A percentile compares a stretch with the other conserved stretches of the same genome.
phyloP scores from a whole-genome alignment of 495 filamentous ascomycete species.

The Hapsidospora chrysogenum region DNA sequence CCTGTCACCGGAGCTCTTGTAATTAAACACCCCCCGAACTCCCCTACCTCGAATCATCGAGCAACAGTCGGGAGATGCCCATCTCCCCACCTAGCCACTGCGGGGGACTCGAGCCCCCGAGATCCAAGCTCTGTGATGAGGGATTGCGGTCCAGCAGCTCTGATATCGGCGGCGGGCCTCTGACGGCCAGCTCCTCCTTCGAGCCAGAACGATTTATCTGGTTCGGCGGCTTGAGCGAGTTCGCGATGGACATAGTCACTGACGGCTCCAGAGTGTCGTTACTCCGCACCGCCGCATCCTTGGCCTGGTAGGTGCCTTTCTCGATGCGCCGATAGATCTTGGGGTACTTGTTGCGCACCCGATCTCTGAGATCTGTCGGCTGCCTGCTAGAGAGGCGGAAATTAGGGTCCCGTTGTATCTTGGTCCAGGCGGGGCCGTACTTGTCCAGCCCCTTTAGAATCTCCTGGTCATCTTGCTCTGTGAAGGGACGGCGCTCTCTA shows the following conservation, averaged over 20 bases:
- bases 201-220: background rate
- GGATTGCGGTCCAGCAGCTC: no score
- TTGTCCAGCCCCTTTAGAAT: constrained; percentile 58
- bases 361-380: constrained; percentile 67
- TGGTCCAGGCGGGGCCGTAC: constrained; percentile 67
- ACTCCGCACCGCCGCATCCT: constrained; percentile 8
- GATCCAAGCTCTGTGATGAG: no score
- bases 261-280: constrained; percentile 21
- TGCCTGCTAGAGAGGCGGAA: constrained; percentile 49
- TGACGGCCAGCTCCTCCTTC: no score
- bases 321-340: constrained; percentile 35
- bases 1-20: no score
- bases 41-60: constrained; percentile 30
- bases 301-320: constrained; percentile 35
- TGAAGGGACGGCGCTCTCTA: constrained; percentile 45
- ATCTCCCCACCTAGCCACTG: constrained; percentile 15
- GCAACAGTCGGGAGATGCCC: constrained; percentile 30
- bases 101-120: constrained; percentile 4
- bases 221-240: background rate
- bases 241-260: constrained; percentile 5
- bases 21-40: no score
- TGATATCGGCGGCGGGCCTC: no score
- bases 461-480: constrained; percentile 57
- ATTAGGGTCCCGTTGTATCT: constrained; percentile 54
- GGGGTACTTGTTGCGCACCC: constrained; percentile 67